Evolutionary conservation across 2,329 filamentous ascomycete genomes (phyloP).

Genomic region (Diaporthe amygdali): DNA sequence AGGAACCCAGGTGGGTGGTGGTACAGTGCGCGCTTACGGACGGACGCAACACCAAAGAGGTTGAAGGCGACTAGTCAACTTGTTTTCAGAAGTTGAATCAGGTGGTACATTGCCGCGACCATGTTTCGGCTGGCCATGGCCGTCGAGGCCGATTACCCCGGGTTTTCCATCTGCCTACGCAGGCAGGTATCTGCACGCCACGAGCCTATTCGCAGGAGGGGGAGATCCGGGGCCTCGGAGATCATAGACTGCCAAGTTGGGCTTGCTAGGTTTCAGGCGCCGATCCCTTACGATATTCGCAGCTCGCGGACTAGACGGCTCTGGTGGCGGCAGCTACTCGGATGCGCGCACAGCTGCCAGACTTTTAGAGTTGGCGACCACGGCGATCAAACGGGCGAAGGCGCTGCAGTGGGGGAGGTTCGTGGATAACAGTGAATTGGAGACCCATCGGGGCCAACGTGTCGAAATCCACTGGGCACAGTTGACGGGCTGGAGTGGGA

Average conservation of each 20-base stretch:
- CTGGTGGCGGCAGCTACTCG: neutral
- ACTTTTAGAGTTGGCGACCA: conserved; percentile 2
- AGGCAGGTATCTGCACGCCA: neutral
- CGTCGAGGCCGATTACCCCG: neutral
- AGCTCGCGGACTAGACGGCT: neutral
- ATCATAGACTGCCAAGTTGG: neutral
- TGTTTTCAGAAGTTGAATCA: neutral
- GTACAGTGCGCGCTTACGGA: conserved; percentile 3
- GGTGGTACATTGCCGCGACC: neutral
- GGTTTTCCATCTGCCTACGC: neutral
- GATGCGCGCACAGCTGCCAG: neutral
- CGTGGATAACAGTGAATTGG: neutral
- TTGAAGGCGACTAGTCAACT: neutral
- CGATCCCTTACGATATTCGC: neutral
- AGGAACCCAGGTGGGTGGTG: conserved; percentile 14
- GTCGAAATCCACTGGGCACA: conserved; percentile 10
- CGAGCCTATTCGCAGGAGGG: neutral
- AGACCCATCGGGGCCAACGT: neutral
- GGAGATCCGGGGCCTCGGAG: neutral
- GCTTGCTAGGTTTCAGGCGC: conserved; percentile 9
- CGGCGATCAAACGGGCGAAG: conserved; percentile 10
- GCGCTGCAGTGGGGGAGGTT: conserved; percentile 3
- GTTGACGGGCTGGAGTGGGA: conserved; percentile 10
- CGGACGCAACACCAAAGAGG: neutral
- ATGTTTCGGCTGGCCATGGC: neutral